Percentiles rank a stretch among this genome's conserved stretches.
Evolutionary conservation across 176 grass and related monocot species (phyloP).

Genomic region (Elymus sibiricus): DNA sequence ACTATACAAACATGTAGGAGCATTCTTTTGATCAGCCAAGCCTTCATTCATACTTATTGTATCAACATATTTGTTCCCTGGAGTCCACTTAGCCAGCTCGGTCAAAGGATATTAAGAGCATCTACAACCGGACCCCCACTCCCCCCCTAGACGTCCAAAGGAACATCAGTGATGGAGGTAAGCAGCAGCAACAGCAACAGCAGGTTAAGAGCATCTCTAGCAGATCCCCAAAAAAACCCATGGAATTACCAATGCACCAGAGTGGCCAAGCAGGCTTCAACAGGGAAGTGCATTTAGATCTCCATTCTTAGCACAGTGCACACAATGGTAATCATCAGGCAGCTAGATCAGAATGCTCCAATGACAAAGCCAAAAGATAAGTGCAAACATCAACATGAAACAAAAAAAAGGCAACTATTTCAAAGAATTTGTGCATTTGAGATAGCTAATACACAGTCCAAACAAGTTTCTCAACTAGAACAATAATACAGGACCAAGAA

Average conservation of each 20-base stretch:
- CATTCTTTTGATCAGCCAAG: neutral
- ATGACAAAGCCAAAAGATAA: neutral
- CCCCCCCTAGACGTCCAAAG: no score
- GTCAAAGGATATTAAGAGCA: neutral
- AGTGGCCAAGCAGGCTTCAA: neutral
- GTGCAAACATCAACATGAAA: neutral
- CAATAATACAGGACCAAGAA: no score
- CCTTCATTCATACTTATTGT: constrained; percentile 11
- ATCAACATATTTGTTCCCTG: neutral
- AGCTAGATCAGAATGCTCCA: neutral
- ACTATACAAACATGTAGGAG: neutral
- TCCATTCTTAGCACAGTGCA: neutral
- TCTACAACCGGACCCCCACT: no score
- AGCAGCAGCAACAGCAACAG: neutral
- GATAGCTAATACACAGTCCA: neutral
- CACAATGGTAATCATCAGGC: constrained; percentile 9
- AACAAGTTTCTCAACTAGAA: neutral
- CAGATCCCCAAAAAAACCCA: neutral
- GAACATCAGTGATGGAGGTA: no score
- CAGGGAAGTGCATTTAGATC: neutral
- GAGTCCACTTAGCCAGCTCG: neutral
- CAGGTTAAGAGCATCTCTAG: neutral
- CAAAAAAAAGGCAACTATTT: neutral
- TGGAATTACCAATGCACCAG: neutral
- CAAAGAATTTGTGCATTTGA: neutral